phyloP scores from a whole-genome alignment of 2,329 filamentous ascomycete species.

The Nothopassalora personata region DNA sequence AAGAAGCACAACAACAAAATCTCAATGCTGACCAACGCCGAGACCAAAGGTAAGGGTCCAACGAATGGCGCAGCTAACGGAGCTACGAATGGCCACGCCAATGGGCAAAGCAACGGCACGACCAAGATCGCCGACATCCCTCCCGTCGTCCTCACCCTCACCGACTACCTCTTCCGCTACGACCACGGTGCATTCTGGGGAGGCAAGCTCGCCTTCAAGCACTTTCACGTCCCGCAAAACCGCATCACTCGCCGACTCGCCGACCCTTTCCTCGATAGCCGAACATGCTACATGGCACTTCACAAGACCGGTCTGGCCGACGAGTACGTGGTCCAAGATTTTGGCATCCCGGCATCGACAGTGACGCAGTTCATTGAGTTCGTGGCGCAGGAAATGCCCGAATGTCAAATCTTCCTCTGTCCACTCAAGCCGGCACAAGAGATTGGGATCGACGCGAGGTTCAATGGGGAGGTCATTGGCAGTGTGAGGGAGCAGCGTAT shows the following conservation, averaged over 20 bases:
- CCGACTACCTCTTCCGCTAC: conserved; percentile 66
- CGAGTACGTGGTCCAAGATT: conserved; percentile 61
- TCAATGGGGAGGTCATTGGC: conserved; percentile 20
- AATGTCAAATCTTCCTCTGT: conserved; percentile 48
- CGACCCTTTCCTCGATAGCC: conserved; percentile 58
- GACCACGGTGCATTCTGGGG: conserved; percentile 67
- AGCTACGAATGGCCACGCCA: background rate
- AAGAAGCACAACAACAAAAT: conserved; percentile 1
- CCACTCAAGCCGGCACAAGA: conserved; percentile 35
- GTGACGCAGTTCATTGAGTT: conserved; percentile 43
- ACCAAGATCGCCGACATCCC: conserved; percentile 37
- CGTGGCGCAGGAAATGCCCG: conserved; percentile 36
- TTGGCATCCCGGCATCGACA: conserved; percentile 44
- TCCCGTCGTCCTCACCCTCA: conserved; percentile 55
- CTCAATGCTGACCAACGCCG: background rate
- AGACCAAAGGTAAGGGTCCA: background rate
- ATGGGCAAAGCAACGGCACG: conserved; percentile 26
- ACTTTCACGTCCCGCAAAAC: conserved; percentile 63
- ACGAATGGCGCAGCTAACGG: background rate
- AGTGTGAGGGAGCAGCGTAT: conserved; percentile 31
- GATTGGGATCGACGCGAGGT: conserved; percentile 32
- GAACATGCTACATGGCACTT: conserved; percentile 60
- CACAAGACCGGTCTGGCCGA: conserved; percentile 58
- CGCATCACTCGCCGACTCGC: conserved; percentile 56
- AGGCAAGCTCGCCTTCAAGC: conserved; percentile 56